Base-by-base conservation (phyloP, 2,329 filamentous ascomycete species). In the Scorias spongiosa region DNA sequence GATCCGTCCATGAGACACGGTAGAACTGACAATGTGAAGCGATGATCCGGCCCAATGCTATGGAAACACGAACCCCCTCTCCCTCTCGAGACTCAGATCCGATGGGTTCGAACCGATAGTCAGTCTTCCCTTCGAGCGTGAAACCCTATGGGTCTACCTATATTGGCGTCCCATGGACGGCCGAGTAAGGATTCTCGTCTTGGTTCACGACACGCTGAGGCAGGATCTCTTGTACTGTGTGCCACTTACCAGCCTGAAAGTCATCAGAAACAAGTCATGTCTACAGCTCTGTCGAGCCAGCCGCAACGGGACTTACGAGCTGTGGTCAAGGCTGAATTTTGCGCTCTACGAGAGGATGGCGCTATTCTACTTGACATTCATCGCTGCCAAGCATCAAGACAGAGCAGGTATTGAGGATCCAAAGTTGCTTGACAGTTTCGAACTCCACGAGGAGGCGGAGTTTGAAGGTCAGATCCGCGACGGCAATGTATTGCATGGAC, bases 341-440 rank as follows among this genome's bases (percentile, higher is more conserved):
- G 61, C 63, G 5, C 60, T 68, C 4, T 28, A 10, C 28, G 3
- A 39, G 74, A 70, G 65, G 40, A 70, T 78, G 67, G 70, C 74
- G 2, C 54, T 75, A 1, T 76, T 78, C 57, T 75, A 72, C 54
- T 71, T 66, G 48, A 70, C 70, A 0, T 69, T 76, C 44, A 56
- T 76, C 9, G 73, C 74, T 1, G 67, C 78, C 58, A 75, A 76
- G 48, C 66, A 67, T 8, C 74, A 78, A 51, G 74, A 78, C 52
- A 56, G 43, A 8, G 14, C 60, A 57, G 17, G 57, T 54, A 28
- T 65, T 59, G 5, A 59, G 63, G 28, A 57, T 56, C 15, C 55
- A 57, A 30, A 44, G 17, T 46, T 58, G 2, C 62, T 71, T 11
- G 64, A 69, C 39, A 69, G 74, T 44, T 65, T 67, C 44, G 70